These are phyloP conservation scores for Monosporascus ibericus DNA, from an alignment of 2,329 filamentous ascomycete genomes.

Conservation along the genomic window DNA sequence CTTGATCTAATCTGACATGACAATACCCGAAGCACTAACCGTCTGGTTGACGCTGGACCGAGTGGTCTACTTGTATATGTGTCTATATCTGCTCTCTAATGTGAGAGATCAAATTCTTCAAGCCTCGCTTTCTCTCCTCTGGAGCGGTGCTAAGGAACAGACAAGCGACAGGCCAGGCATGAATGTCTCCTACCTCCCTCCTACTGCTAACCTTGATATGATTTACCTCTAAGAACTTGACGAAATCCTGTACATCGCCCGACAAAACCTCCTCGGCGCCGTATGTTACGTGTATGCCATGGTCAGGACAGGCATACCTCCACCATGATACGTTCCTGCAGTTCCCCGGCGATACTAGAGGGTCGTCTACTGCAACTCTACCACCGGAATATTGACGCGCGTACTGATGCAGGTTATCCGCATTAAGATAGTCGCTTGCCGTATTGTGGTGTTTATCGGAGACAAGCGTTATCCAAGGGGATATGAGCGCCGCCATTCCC, in stretches of 20 bases:
- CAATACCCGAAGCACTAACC: conserved; percentile 2
- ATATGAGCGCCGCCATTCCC: conserved; percentile 65
- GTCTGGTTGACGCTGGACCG: neutral
- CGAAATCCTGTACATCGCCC: conserved; percentile 58
- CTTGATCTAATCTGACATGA: conserved; percentile 62
- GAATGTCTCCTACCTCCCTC: conserved; percentile 62
- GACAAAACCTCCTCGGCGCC: conserved; percentile 75
- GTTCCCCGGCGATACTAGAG: conserved; percentile 62
- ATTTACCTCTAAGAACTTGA: conserved; percentile 47
- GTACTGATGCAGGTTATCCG: conserved; percentile 59
- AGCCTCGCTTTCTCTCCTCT: conserved; percentile 46
- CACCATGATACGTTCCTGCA: conserved; percentile 63
- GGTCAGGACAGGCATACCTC: conserved; percentile 57
- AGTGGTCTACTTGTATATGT: conserved; percentile 5
- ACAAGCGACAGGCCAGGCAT: conserved; percentile 75
- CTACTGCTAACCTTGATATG: conserved; percentile 49
- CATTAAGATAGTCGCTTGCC: conserved; percentile 68
- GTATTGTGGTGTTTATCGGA: conserved; percentile 64
- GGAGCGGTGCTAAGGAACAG: conserved; percentile 46
- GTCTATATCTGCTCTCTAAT: conserved; percentile 29
- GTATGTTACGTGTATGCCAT: conserved; percentile 65
- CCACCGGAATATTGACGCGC: conserved; percentile 61
- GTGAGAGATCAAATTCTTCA: conserved; percentile 35
- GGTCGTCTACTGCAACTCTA: conserved; percentile 41
- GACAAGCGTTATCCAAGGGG: conserved; percentile 72